Conservation (phyloP, 371 early-diverging fungal genomes). For the Rhizomucor pusillus region DNA sequence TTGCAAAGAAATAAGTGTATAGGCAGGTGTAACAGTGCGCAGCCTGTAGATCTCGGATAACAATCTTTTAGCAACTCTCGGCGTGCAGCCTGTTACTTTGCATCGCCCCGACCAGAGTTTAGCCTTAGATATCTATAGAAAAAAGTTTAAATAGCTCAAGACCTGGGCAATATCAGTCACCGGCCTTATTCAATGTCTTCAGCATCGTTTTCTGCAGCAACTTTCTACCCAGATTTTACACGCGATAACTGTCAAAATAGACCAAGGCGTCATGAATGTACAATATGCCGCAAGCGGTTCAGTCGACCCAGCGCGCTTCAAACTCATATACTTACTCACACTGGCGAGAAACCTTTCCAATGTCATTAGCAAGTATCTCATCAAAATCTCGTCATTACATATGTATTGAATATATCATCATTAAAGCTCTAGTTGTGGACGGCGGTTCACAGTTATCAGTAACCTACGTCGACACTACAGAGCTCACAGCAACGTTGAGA, state of each 20-base stretch:
- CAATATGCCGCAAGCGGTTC: conserved; percentile 64
- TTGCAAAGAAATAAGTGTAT: no score
- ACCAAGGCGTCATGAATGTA: conserved; percentile 10
- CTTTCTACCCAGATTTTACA: not conserved
- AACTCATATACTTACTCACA: conserved; percentile 75
- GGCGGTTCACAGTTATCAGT: conserved; percentile 38
- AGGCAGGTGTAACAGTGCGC: no score
- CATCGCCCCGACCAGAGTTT: no score
- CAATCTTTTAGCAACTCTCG: no score
- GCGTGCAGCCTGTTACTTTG: no score
- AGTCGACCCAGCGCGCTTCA: conserved; percentile 72
- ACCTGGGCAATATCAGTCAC: no score
- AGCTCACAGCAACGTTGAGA: conserved; percentile 22
- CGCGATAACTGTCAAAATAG: not conserved
- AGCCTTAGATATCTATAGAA: no score
- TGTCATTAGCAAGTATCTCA: conserved; percentile 43
- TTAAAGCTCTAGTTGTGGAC: conserved; percentile 33
- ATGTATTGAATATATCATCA: not conserved
- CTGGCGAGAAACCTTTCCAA: conserved; percentile 74
- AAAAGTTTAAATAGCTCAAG: no score
- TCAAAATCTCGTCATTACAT: not conserved
- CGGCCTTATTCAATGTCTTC: no score
- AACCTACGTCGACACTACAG: conserved; percentile 42
- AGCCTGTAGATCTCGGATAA: no score
- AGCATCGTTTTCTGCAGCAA: no score